Evolutionary conservation across 495 filamentous ascomycete species (phyloP).

Genomic region (Penicillium riverlandense): DNA sequence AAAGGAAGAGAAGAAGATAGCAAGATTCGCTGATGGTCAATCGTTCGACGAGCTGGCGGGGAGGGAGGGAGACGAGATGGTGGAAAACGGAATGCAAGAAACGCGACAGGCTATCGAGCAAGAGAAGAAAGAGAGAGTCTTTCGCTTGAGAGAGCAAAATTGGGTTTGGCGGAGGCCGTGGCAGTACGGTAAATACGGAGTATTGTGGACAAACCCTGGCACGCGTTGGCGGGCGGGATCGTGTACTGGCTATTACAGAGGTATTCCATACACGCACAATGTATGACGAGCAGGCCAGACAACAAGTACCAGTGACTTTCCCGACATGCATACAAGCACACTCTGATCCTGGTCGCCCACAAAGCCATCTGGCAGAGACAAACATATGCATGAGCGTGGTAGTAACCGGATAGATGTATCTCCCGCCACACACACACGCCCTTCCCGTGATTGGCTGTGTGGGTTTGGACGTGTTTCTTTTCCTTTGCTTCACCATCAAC

Average conservation of each 20-base stretch:
- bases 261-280: constrained; percentile 13
- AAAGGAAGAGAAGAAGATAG: constrained; percentile 5
- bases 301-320: neutral
- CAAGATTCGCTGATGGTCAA: constrained; percentile 15
- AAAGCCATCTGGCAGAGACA: neutral
- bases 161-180: constrained; percentile 21
- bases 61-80: neutral
- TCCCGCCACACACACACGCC: neutral
- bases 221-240: neutral
- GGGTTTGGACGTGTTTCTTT: neutral
- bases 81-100: constrained; percentile 14
- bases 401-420: constrained; percentile 1
- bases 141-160: constrained; percentile 26
- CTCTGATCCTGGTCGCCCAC: neutral
- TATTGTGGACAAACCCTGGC: neutral
- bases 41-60: constrained; percentile 5
- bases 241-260: neutral
- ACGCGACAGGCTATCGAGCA: constrained; percentile 20
- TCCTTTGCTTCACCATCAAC: neutral
- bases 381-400: neutral
- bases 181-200: constrained; percentile 6
- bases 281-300: neutral
- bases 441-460: constrained; percentile 2
- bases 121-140: constrained; percentile 23
- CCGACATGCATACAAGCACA: neutral